Base-by-base conservation (phyloP, 352 stramenopile species). In the Pythium volutum region DNA sequence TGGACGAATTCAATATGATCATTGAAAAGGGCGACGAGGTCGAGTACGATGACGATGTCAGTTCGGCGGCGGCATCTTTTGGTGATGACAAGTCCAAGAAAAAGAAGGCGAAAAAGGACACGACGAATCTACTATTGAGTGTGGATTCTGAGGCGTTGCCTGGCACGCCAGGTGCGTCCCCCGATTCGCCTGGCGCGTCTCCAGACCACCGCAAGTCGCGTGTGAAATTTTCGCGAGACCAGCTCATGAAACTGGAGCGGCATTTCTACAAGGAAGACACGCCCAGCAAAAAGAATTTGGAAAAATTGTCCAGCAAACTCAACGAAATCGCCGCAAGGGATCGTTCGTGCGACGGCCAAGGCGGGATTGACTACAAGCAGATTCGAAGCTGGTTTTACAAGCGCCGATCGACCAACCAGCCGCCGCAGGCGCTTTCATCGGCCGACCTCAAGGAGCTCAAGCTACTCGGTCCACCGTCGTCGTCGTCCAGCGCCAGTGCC, bases 311-410 rank as follows among this genome's bases (percentile, higher is more conserved):
- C 1, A 73, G 77, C 7, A 84, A 87, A 20, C 67, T 92, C 23
- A 92, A 89, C 56, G 77, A 71, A n/a, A 87, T 92, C 36, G 83
- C 74, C 8, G 69, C 69, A 5, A 48, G 71, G 14, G 81, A 91
- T 34, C 62, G 76, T 4, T 71, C 64, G 26, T 87, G 79, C 29
- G 79, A 90, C 42, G 72, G 58, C 43, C 79, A 91, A 52, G 69
- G 75, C 22, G 77, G 71, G 16, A 89, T 90, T 52, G 85, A 94
- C 66, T 92, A 93, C 73, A 94, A 94, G 69, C 85, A 94, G 55
- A 84, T 94, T 49, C 79, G 85, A 6, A 89, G 85, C 60, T 94
- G 85, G 85, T 94, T 94, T 67, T 94, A 94, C 73, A 94, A 94
- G 65, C 77, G 85, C 15, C 77, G 83, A 48, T 90, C 83, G 6